Conservation (phyloP, 352 stramenopile genomes). For the Discostella stelligera region DNA sequence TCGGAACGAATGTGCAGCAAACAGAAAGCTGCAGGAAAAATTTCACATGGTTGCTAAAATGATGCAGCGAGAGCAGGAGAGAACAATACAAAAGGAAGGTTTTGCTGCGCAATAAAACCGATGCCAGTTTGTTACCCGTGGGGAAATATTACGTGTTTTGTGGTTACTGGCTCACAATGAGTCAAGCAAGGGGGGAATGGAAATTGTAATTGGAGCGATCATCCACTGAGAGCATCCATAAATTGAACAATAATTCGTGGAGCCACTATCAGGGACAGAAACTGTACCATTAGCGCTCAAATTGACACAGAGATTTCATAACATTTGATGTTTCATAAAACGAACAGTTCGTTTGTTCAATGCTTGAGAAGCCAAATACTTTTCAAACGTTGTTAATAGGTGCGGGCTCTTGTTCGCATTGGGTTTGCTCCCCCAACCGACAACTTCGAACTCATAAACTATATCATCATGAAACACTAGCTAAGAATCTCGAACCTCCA, state of each 20-base stretch:
- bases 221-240: slow-evolving; percentile 1
- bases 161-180: slow-evolving; percentile 6
- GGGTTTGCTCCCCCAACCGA: too few species aligned
- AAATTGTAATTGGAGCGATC: slow-evolving; percentile 13
- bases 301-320: slow-evolving; percentile 2
- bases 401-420: too few species aligned
- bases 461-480: too few species aligned
- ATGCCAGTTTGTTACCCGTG: neutral
- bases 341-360: neutral
- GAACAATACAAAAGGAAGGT: slow-evolving; percentile 37
- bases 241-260: neutral
- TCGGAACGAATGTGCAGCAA: slow-evolving; percentile 79
- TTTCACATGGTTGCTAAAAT: slow-evolving; percentile 59
- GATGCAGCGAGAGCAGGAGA: slow-evolving; percentile 61
- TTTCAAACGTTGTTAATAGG: too few species aligned
- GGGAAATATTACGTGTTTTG: neutral
- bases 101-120: slow-evolving; percentile 20
- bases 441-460: too few species aligned
- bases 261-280: slow-evolving; percentile 5
- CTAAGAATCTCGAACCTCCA: too few species aligned
- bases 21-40: slow-evolving; percentile 79
- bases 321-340: slow-evolving; percentile 10
- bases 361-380: too few species aligned
- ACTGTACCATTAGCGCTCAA: slow-evolving; percentile 10
- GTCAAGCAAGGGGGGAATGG: slow-evolving; percentile 1